Percentiles rank a stretch among this genome's conserved stretches.
These are phyloP conservation scores for Golubevia sp. DNA, from an alignment of 1,284 basidiomycete genomes.

Conservation along the genomic window DNA sequence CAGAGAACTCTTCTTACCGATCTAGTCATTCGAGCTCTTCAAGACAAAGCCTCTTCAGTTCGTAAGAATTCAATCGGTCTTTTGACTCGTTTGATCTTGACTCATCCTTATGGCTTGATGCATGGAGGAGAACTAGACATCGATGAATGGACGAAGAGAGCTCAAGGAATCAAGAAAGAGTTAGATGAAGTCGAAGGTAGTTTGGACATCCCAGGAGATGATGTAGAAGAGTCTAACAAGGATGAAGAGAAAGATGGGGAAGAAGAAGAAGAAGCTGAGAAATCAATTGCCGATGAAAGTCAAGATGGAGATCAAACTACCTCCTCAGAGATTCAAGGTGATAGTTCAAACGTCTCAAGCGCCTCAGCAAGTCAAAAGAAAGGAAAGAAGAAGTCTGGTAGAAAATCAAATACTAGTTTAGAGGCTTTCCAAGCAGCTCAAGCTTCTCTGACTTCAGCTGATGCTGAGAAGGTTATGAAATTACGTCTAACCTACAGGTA, in stretches of 20 bases:
- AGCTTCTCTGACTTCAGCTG: slow-evolving; percentile 18
- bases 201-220: slow-evolving; percentile 31
- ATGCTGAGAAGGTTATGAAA: slow-evolving; percentile 66
- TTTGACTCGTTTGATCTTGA: slow-evolving; percentile 77
- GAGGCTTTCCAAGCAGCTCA: slow-evolving; percentile 13
- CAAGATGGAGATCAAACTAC: background rate
- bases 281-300: too few species aligned
- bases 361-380: too few species aligned
- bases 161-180: background rate
- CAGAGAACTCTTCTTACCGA: slow-evolving; percentile 78
- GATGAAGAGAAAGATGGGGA: slow-evolving; percentile 56
- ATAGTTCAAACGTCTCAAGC: background rate
- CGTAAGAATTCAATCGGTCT: slow-evolving; percentile 82
- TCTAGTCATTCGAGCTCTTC: slow-evolving; percentile 77
- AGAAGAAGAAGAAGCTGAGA: slow-evolving; percentile 60
- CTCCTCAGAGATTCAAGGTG: background rate
- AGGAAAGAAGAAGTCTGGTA: background rate
- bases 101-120: slow-evolving; percentile 85
- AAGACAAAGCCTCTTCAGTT: slow-evolving; percentile 88
- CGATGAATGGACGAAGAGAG: slow-evolving; percentile 72
- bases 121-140: slow-evolving; percentile 81
- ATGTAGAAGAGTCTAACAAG: slow-evolving; percentile 23
- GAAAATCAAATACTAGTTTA: slow-evolving; percentile 10
- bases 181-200: slow-evolving; percentile 29
- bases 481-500: slow-evolving; percentile 84